Conservation (phyloP, 1,139 yeast species). For the Saccharomyces hybrid region DNA sequence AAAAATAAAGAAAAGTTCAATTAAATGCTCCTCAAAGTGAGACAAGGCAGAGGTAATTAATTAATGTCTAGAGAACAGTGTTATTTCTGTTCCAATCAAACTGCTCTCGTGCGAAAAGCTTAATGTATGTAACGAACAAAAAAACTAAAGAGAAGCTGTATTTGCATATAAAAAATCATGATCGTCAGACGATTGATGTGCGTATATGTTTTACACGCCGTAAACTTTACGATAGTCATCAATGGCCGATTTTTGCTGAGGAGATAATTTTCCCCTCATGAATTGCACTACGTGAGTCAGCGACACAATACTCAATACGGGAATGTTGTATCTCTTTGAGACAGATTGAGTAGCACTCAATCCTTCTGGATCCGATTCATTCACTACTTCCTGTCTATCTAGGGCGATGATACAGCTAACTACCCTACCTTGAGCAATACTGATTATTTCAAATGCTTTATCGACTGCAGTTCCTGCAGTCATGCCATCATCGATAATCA, state of each 20-base stretch:
- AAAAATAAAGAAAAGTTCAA: neutral
- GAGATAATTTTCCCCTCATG: constrained; percentile 42
- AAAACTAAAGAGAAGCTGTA: neutral
- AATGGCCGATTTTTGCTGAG: constrained; percentile 48
- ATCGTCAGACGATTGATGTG: neutral
- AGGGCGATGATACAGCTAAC: constrained; percentile 84
- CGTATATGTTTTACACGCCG: constrained; percentile 22
- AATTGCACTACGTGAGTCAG: constrained; percentile 66
- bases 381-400: constrained; percentile 87
- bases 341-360: constrained; percentile 79
- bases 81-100: too few relatives aligned
- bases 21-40: neutral
- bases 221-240: constrained; percentile 48
- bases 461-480: constrained; percentile 98
- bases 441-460: constrained; percentile 82
- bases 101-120: too few relatives aligned
- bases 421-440: constrained; percentile 59
- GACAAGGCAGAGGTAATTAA: too few relatives aligned
- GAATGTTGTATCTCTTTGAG: constrained; percentile 61
- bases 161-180: too few relatives aligned
- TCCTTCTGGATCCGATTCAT: constrained; percentile 38
- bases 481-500: constrained; percentile 93
- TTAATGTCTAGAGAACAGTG: too few relatives aligned
- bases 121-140: neutral
- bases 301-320: constrained; percentile 52